Evolutionary conservation across 2,329 filamentous ascomycete genomes (phyloP).

Genomic region (Aphanocladium album): DNA sequence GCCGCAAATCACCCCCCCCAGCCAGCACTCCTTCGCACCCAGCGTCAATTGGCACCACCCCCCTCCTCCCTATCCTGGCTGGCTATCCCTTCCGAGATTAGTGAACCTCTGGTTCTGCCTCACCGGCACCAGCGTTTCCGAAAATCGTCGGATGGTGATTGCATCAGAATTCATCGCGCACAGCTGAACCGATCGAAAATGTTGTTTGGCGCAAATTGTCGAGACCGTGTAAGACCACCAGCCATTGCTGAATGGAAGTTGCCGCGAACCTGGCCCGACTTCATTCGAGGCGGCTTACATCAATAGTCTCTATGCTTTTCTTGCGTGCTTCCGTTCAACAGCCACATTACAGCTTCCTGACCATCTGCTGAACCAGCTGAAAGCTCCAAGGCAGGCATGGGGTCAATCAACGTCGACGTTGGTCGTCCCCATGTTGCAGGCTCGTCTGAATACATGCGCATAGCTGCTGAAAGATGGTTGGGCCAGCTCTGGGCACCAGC

Average conservation of each 20-base stretch:
- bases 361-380: too few species aligned
- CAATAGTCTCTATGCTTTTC: not conserved
- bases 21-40: not conserved
- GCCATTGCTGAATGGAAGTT: not conserved
- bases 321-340: not conserved
- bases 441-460: not conserved
- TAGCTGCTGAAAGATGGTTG: not conserved
- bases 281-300: too few species aligned
- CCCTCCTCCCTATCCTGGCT: not conserved
- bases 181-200: not conserved
- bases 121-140: not conserved
- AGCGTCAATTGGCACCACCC: slow-evolving; percentile 1
- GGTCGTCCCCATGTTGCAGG: not conserved
- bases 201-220: not conserved
- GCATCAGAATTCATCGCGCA: not conserved
- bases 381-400: not conserved
- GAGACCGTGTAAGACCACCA: not conserved
- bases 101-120: slow-evolving; percentile 3
- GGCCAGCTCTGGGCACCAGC: not conserved
- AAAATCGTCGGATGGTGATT: slow-evolving; percentile 7
- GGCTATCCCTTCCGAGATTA: slow-evolving; percentile 2
- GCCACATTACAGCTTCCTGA: too few species aligned
- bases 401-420: not conserved
- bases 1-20: slow-evolving; percentile 3
- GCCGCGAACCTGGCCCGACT: not conserved